Evolutionary conservation across 179 eudicot species (phyloP).

Genomic region (Amaranthus tricolor): DNA sequence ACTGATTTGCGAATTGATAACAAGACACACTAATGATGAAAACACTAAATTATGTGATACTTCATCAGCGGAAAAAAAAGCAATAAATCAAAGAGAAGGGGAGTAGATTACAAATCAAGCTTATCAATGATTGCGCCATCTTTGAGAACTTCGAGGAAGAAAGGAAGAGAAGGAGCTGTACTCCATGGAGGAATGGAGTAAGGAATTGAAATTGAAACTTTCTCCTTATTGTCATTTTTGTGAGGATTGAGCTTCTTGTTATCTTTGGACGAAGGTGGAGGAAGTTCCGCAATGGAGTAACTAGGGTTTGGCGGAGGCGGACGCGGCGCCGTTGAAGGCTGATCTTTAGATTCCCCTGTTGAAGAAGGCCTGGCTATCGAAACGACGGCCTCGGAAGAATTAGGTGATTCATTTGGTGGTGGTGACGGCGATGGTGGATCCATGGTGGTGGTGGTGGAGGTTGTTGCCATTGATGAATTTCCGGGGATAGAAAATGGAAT

Average conservation of each 20-base stretch:
- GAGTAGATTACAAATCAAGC: constrained; percentile 50
- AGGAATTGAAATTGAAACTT: constrained; percentile 39
- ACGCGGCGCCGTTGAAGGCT: constrained; percentile 10
- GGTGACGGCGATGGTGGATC: constrained; percentile 34
- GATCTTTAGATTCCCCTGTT: constrained; percentile 16
- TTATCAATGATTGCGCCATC: constrained; percentile 78
- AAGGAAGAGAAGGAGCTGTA: constrained; percentile 60
- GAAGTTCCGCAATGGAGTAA: constrained; percentile 1
- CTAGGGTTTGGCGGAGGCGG: constrained; percentile 11
- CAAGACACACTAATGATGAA: no score
- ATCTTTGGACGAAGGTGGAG: constrained; percentile 20
- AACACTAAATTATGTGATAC: not conserved
- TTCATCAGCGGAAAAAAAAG: not conserved
- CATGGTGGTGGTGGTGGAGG: constrained; percentile 35
- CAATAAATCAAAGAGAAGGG: not conserved
- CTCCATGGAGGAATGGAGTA: constrained; percentile 82
- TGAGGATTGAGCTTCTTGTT: constrained; percentile 11
- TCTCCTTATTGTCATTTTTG: constrained; percentile 16
- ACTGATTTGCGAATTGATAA: no score
- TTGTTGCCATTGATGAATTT: constrained; percentile 9
- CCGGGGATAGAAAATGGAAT: not conserved
- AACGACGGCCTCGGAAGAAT: constrained; percentile 12
- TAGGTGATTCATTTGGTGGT: constrained; percentile 18
- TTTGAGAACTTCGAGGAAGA: constrained; percentile 73
- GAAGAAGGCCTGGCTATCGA: constrained; percentile 1